Conservation (phyloP, 2,329 filamentous ascomycete species). For the Myriangium duriaei region DNA sequence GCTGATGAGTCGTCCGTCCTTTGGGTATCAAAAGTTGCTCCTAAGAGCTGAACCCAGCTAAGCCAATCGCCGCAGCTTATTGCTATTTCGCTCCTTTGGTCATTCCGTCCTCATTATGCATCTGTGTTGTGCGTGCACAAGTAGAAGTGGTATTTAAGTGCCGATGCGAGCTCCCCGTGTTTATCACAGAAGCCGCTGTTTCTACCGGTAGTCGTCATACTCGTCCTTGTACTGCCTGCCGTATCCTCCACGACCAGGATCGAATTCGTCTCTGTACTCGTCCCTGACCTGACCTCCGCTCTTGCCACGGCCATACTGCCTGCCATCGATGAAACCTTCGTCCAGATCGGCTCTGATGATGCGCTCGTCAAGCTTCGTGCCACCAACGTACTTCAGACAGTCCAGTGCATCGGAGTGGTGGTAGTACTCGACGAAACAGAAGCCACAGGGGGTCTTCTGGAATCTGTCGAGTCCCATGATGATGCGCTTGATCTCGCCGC, state of each 20-base stretch:
- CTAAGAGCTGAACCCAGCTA: no score
- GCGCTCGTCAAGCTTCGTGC: conserved; percentile 94
- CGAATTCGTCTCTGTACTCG: conserved; percentile 94
- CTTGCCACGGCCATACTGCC: conserved; percentile 89
- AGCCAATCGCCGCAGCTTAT: no score
- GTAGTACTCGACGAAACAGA: conserved; percentile 99
- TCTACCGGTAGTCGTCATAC: conserved; percentile 13
- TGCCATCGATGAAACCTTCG: conserved; percentile 87
- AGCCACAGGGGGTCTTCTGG: conserved; percentile 94
- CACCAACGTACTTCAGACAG: conserved; percentile 96
- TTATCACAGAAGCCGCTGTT: no score
- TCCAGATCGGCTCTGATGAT: conserved; percentile 93
- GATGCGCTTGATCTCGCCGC: conserved; percentile 93
- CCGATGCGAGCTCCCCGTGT: no score
- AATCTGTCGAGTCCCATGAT: conserved; percentile 97
- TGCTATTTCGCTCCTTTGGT: no score
- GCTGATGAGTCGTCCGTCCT: neutral
- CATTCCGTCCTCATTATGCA: no score
- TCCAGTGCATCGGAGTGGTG: conserved; percentile 93
- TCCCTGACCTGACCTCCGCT: conserved; percentile 94
- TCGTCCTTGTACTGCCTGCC: conserved; percentile 65
- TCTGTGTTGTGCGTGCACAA: no score
- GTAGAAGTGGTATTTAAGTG: no score
- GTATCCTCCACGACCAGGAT: conserved; percentile 83
- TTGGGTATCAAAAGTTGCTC: conserved; percentile 10